Percentiles rank a stretch among this genome's conserved stretches.
Conservation (phyloP, 2,329 filamentous ascomycete genomes). For the Diplocarpon mali region DNA sequence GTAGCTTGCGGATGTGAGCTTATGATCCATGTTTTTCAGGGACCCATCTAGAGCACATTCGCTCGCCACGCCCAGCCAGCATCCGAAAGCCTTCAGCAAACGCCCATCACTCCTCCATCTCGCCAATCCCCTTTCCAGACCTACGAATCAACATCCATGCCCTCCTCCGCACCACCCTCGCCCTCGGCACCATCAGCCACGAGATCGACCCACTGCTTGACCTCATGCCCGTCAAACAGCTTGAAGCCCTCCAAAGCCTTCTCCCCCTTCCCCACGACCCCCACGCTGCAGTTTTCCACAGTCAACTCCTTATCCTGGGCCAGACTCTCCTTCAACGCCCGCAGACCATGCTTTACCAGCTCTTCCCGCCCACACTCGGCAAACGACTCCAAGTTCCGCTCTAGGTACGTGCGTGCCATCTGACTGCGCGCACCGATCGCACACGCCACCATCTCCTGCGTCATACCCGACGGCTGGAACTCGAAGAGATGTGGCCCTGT, state of each 20-base stretch:
- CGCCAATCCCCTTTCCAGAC: neutral
- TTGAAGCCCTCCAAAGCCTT: constrained; percentile 68
- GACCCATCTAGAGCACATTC: neutral
- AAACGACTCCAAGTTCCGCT: constrained; percentile 82
- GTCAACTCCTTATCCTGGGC: constrained; percentile 97
- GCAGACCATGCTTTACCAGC: constrained; percentile 80
- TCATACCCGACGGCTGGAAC: constrained; percentile 93
- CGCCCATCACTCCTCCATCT: too few species aligned
- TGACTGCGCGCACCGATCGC: constrained; percentile 93
- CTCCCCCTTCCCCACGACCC: constrained; percentile 57
- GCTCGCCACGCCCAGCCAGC: neutral
- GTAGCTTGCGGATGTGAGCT: neutral
- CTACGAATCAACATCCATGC: constrained; percentile 36
- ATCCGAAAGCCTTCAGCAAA: too few species aligned
- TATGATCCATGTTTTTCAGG: neutral
- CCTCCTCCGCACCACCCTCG: constrained; percentile 33
- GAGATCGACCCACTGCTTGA: constrained; percentile 76
- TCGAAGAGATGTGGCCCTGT: constrained; percentile 93
- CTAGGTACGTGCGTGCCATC: constrained; percentile 95
- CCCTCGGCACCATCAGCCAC: constrained; percentile 45
- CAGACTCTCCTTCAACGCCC: constrained; percentile 87
- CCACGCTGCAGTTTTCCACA: constrained; percentile 90
- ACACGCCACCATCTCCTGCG: constrained; percentile 92
- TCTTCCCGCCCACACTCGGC: constrained; percentile 67
- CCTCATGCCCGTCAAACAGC: constrained; percentile 80